Percentiles rank a stretch among this genome's conserved stretches.
These are phyloP conservation scores for Xylariaceae sp. DNA, from an alignment of 2,329 filamentous ascomycete genomes.

Conservation along the genomic window DNA sequence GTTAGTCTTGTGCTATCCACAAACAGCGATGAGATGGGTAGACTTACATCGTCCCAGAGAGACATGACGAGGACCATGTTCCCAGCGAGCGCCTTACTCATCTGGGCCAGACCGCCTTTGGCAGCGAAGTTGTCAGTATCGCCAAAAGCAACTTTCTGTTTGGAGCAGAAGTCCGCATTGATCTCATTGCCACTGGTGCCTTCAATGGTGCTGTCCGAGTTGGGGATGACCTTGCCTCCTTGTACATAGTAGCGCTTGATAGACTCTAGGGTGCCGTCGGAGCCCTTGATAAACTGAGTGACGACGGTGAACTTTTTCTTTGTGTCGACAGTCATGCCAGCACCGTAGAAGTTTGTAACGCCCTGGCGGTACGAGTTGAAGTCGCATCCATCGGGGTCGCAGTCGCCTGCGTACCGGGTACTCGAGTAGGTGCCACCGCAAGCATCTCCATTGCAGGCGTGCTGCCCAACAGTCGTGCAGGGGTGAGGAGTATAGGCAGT, in stretches of 20 bases:
- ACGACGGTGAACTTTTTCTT: conserved; percentile 62
- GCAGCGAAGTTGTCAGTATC: conserved; percentile 56
- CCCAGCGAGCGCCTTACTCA: conserved; percentile 56
- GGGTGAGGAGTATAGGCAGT: conserved; percentile 66
- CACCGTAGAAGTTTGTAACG: conserved; percentile 63
- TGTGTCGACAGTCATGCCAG: conserved; percentile 60
- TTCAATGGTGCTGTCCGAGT: conserved; percentile 43
- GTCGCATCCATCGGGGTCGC: conserved; percentile 69
- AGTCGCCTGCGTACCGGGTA: conserved; percentile 61
- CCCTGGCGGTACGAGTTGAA: conserved; percentile 70
- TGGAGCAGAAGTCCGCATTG: conserved; percentile 59
- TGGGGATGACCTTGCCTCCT: conserved; percentile 54
- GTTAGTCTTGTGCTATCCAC: neutral
- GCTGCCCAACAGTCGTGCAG: conserved; percentile 54
- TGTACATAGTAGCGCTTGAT: conserved; percentile 66
- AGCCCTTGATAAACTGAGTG: conserved; percentile 59
- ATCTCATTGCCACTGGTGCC: conserved; percentile 46
- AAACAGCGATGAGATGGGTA: neutral
- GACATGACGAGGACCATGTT: conserved; percentile 68
- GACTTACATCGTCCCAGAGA: conserved; percentile 59
- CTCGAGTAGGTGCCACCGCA: conserved; percentile 55
- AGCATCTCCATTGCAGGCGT: conserved; percentile 50
- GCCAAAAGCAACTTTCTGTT: conserved; percentile 59
- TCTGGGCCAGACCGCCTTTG: conserved; percentile 58
- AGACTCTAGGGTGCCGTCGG: conserved; percentile 53